These are phyloP conservation scores for Globisporangium nagaii DNA, from an alignment of 352 stramenopile species.

Conservation along the genomic window DNA sequence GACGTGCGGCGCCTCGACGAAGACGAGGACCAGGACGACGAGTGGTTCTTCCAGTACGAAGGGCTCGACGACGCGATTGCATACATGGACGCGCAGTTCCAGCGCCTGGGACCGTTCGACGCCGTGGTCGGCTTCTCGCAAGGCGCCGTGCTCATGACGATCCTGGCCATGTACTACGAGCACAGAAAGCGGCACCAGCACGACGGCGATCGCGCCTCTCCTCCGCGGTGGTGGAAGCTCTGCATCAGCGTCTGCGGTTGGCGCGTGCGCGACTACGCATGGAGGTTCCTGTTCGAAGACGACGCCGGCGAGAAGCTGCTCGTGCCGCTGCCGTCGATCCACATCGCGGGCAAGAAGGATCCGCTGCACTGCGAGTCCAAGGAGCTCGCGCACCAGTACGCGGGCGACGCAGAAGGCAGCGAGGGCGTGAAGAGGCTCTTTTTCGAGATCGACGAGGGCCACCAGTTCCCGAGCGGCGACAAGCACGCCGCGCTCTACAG, in stretches of 20 bases:
- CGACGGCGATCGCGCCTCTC: neutral
- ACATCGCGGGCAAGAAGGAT: constrained; percentile 58
- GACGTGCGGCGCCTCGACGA: neutral
- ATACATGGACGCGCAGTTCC: constrained; percentile 43
- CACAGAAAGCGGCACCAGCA: constrained; percentile 4
- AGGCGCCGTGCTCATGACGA: neutral
- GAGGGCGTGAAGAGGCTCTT: constrained; percentile 18
- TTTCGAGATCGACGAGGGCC: constrained; percentile 26
- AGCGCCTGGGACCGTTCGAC: constrained; percentile 45
- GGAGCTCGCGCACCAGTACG: constrained; percentile 26
- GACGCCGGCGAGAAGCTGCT: constrained; percentile 15
- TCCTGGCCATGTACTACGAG: constrained; percentile 2
- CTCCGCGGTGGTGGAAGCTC: constrained; percentile 25
- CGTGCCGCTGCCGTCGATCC: constrained; percentile 22
- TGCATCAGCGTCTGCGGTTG: neutral
- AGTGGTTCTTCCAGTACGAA: constrained; percentile 42
- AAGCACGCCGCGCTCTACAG: neutral
- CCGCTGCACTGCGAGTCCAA: constrained; percentile 42
- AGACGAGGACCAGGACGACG: constrained; percentile 3
- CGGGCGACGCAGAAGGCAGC: constrained; percentile 5
- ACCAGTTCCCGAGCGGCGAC: constrained; percentile 22
- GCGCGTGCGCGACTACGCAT: neutral
- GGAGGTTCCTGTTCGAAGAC: constrained; percentile 27
- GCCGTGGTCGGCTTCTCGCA: constrained; percentile 19
- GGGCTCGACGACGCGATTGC: constrained; percentile 36